These are phyloP conservation scores for Aaosphaeria arxii DNA, from an alignment of 2,329 filamentous ascomycete species.

Conservation along the genomic window DNA sequence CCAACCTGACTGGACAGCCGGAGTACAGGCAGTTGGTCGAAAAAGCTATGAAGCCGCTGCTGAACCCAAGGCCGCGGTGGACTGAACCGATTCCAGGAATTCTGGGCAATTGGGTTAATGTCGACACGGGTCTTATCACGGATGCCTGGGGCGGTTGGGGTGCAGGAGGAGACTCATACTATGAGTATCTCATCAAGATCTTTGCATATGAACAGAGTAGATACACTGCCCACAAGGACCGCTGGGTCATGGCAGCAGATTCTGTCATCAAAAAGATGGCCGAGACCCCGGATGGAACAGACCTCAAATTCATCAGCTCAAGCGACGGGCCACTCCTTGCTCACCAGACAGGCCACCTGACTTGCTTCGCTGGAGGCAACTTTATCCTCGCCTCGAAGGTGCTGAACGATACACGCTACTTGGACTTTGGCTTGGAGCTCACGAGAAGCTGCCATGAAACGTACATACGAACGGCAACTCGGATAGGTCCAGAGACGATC, in stretches of 20 bases:
- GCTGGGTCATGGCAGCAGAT: slow-evolving; percentile 25
- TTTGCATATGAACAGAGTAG: slow-evolving; percentile 26
- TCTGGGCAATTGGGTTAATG: slow-evolving; percentile 21
- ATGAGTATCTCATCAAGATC: slow-evolving; percentile 34
- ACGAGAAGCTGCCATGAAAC: slow-evolving; percentile 17
- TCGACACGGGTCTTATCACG: slow-evolving; percentile 19
- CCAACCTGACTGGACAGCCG: slow-evolving; percentile 65
- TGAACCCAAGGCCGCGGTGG: slow-evolving; percentile 51
- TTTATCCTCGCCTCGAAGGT: slow-evolving; percentile 31
- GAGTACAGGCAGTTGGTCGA: slow-evolving; percentile 65
- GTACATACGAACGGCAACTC: slow-evolving; percentile 14
- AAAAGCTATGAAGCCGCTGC: slow-evolving; percentile 63
- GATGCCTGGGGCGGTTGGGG: slow-evolving; percentile 29
- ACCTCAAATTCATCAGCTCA: slow-evolving; percentile 25
- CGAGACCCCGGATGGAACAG: slow-evolving; percentile 22
- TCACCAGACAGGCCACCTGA: slow-evolving; percentile 20
- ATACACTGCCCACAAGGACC: slow-evolving; percentile 21
- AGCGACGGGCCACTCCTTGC: slow-evolving; percentile 13
- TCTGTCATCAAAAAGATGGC: slow-evolving; percentile 27
- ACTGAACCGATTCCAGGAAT: slow-evolving; percentile 25
- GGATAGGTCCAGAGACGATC: slow-evolving; percentile 25
- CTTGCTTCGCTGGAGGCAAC: slow-evolving; percentile 31
- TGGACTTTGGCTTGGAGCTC: slow-evolving; percentile 27
- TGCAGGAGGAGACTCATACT: slow-evolving; percentile 26
- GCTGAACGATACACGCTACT: slow-evolving; percentile 18